phyloP scores from a whole-genome alignment of 2,329 filamentous ascomycete genomes.

The Dothistroma pini region DNA sequence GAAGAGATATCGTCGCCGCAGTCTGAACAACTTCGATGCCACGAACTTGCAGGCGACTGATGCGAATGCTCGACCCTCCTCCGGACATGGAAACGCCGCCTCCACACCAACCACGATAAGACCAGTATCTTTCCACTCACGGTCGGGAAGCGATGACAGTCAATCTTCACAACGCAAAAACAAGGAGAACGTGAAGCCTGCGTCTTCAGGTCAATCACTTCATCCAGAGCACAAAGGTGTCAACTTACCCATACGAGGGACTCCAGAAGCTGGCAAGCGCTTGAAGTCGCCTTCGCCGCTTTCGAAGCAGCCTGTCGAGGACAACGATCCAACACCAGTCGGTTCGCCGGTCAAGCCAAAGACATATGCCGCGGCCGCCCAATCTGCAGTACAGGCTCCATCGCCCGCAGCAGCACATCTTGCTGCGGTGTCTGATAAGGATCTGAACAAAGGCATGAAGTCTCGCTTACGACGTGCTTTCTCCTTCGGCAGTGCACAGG shows the following conservation, averaged over 20 bases:
- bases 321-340: conserved; percentile 26
- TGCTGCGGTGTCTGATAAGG: conserved; percentile 80
- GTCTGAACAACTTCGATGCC: conserved; percentile 64
- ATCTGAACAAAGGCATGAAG: conserved; percentile 74
- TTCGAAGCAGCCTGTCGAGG: conserved; percentile 42
- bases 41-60: conserved; percentile 26
- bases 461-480: conserved; percentile 85
- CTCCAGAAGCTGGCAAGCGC: conserved; percentile 42
- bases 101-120: conserved; percentile 33
- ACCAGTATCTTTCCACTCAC: conserved; percentile 33
- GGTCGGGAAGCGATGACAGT: conserved; percentile 36
- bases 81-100: conserved; percentile 27
- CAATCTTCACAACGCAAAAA: conserved; percentile 18
- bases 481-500: conserved; percentile 92
- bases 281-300: conserved; percentile 45
- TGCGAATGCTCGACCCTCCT: conserved; percentile 25
- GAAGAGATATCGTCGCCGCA: conserved; percentile 76
- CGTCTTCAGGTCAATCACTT: conserved; percentile 12
- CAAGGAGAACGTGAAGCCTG: conserved; percentile 21
- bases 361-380: conserved; percentile 33
- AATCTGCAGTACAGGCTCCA: conserved; percentile 25
- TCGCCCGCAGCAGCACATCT: conserved; percentile 78
- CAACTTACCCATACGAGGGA: conserved; percentile 33
- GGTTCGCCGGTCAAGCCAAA: conserved; percentile 29
- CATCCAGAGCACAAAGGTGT: conserved; percentile 14